Evolutionary conservation across 148 eudicot genomes (phyloP), one percentile per base, ranked within the genome.

Genomic region (Vaccinium vitisidaea): DNA sequence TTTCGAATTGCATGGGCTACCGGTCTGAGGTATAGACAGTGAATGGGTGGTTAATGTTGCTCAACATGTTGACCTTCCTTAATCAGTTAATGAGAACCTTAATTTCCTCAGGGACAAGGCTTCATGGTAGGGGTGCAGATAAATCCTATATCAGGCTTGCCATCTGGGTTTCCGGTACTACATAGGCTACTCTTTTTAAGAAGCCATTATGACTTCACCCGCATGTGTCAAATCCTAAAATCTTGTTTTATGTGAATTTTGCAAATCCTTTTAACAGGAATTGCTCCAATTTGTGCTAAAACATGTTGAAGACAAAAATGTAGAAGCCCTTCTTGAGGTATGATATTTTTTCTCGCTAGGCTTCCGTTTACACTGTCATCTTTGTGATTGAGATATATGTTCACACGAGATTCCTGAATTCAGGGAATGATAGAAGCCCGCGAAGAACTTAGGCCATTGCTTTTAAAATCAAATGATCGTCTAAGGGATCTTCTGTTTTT

Each of bases 91-190:
- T 86, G 49, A 82, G 25, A 84, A 80, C 49, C 79, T 55, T 32
- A 84, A 82, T 86, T 77, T 84, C 82, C 84, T 75, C 89, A 97
- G 99, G 99, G 99, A 84, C 89, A 95, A 93, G 99, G 99, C 59
- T 97, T 97, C 89, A 97, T 97, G 99, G 99, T 97, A 83, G 99
- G 99, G 76, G 98, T 97, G 83, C 79, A 95, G 80, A 94, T 97
- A 86, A 93, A 94, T 91, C 98, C 99, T 78, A 81, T 95, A 81
- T 88, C 96, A 52, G 98, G 98, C 83, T 89, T 97, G 91, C 98
- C 99, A 82, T 92, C 95, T 85, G 98, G 98, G 83, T 95, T 90
- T 88, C 94, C 89, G 88, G 99, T 94, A 92, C 73, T 70, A 80
- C 83, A 46, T 48, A 16, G 61, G 84, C 16, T 71, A 55, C 77